Base-by-base conservation (phyloP, 805 yeast genomes). In the Teunomyces gatunensis region DNA sequence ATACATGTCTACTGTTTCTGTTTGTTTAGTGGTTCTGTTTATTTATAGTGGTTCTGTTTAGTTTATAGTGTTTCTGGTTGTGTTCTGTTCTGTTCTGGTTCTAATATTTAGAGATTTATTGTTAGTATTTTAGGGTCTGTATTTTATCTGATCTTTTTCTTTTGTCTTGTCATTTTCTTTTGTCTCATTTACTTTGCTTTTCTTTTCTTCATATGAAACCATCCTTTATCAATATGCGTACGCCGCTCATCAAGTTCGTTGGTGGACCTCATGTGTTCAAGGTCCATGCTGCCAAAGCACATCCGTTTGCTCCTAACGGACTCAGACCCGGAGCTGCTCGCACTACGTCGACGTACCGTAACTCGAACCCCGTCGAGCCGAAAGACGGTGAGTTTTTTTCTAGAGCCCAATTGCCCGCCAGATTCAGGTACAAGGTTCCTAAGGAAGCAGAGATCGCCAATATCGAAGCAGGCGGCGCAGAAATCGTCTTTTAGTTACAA, bases 401-500 rank as follows among this genome's bases (percentile, higher is more conserved):
- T 27, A 75, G 94, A 54, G 69, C 78, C 45, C 79, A 84, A 47
- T 77, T 92, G 49, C 90, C 98, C 3, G 54, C 68, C 51, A 80
- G 94, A 63, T 90, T 87, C 74, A 83, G 85, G 68, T 87, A 84
- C 63, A 71, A 75, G 36, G 69, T 74, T 0, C 75, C 88, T 21
- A 84, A 80, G 36, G 87, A 80, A 15, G 46, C 56, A 12, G 99
- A 92, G 68, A 81, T 86, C 23, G 96, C 87, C 9, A 78, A 81
- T 54, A 81, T 92, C 56, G 79, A 83, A 56, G 75, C 79, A 45
- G 99, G 98, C 47, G 97, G 97, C 56, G 96, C 96, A 30, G 82
- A 77, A 33, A 59, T 76, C 39, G 67, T 80, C 11, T 78, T 67
- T 55, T 80, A 72, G 50, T 4, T 10, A 12, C 10, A 25, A 25